Evolutionary conservation across 2,329 filamentous ascomycete species (phyloP).

Genomic region (Hirsutella minnesotensis): DNA sequence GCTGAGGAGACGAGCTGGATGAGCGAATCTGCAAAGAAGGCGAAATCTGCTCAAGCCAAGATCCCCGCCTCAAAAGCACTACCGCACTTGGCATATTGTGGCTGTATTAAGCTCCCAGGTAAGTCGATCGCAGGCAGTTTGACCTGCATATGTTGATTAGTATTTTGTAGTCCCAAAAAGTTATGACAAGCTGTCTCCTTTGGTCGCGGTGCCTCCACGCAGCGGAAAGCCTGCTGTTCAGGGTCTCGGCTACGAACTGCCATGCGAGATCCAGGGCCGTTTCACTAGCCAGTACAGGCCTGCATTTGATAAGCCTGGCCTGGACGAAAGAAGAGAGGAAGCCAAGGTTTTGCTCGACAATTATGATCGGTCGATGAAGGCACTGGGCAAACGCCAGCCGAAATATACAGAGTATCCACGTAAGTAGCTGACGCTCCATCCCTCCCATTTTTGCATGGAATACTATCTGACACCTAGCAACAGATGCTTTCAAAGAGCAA

Average conservation of each 20-base stretch:
- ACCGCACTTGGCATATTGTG: slow-evolving; percentile 24
- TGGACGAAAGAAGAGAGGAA: slow-evolving; percentile 29
- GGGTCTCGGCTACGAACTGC: slow-evolving; percentile 25
- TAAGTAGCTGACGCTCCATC: slow-evolving; percentile 8
- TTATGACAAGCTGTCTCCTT: slow-evolving; percentile 30
- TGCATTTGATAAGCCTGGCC: slow-evolving; percentile 23
- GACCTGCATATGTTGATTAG: background rate
- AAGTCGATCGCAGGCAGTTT: slow-evolving; percentile 1
- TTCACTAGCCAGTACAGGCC: slow-evolving; percentile 30
- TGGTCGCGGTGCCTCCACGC: slow-evolving; percentile 27
- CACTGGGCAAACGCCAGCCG: slow-evolving; percentile 28
- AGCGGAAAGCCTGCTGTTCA: slow-evolving; percentile 26
- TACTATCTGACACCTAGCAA: background rate
- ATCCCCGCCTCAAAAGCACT: slow-evolving; percentile 27
- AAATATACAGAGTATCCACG: slow-evolving; percentile 35
- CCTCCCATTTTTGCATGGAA: background rate
- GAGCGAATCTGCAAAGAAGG: slow-evolving; percentile 25
- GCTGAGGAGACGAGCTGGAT: slow-evolving; percentile 23
- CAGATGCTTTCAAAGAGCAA: slow-evolving; percentile 32
- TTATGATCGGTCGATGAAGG: slow-evolving; percentile 29
- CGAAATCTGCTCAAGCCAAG: slow-evolving; percentile 23
- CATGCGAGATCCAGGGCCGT: slow-evolving; percentile 31
- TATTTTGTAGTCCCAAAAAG: slow-evolving; percentile 23
- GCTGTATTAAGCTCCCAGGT: slow-evolving; percentile 27
- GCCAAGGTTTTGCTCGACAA: slow-evolving; percentile 26